Evolutionary conservation across 257 asterid species (phyloP).

Genomic region (Solanum appendiculatum): DNA sequence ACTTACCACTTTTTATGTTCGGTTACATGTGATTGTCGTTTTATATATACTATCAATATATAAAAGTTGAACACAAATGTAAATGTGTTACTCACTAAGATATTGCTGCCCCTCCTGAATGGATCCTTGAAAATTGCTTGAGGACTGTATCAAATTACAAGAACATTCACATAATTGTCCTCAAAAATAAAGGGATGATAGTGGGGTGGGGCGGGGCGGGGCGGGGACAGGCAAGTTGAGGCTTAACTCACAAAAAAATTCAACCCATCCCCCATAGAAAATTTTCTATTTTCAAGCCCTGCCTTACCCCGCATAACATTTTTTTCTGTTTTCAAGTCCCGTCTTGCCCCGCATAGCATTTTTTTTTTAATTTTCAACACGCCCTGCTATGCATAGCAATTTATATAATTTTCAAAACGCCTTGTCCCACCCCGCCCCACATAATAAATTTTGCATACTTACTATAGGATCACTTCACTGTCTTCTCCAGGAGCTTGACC

Average conservation of each 20-base stretch:
- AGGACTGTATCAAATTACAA: slow-evolving; percentile 39
- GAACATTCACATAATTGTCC: neutral
- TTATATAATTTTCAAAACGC: neutral
- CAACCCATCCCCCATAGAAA: neutral
- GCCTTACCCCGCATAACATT: no score
- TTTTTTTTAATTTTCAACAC: neutral
- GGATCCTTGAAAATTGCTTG: slow-evolving; percentile 98
- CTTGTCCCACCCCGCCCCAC: neutral
- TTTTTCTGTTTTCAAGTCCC: neutral
- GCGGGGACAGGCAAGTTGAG: neutral
- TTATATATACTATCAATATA: neutral
- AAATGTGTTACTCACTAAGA: slow-evolving; percentile 46
- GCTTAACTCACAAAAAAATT: neutral
- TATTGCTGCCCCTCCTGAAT: slow-evolving; percentile 91
- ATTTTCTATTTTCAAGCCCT: neutral
- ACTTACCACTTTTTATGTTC: neutral
- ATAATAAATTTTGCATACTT: slow-evolving; percentile 12
- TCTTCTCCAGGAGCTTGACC: slow-evolving; percentile 99
- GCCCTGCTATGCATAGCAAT: neutral
- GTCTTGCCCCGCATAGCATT: neutral
- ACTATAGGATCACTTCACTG: slow-evolving; percentile 98
- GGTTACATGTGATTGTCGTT: neutral
- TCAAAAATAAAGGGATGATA: neutral
- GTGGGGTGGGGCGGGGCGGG: neutral
- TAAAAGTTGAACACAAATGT: neutral